Evolutionary conservation across 2,329 filamentous ascomycete genomes (phyloP), one percentile per base, ranked within the genome.

Genomic region (Hymenoscyphus albidus): DNA sequence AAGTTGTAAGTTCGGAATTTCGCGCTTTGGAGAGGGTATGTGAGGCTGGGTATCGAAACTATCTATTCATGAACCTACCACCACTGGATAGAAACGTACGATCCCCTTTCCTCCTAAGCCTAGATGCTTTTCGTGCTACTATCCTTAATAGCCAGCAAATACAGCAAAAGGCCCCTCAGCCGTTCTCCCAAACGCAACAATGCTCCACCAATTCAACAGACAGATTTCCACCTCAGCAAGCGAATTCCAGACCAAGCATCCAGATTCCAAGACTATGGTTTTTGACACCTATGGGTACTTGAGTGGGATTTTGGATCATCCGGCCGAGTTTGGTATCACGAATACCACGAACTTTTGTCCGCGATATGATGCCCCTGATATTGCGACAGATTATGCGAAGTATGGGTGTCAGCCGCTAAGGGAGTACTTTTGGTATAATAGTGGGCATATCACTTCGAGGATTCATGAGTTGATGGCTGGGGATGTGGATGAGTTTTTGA

Each of bases 31-130:
- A 77, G 31, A 74, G 73, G 0, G 71, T 84, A 5, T 79, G 79
- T 61, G 60, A 71, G 0, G 74, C 78, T 0, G 81, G 81, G 0
- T 83, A 81, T 67, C 70, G 72, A 3, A 76, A 79, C 31, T 82
- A 79, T 64, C 71, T 85, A 6, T 80, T 85, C 67, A 73, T 85
- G 72, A 82, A 83, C 55, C 74, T 84, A 1, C 82, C 82, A 0
- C 82, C 82, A 0, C 71, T 84, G 1, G 78, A 84, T 67, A 77
- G 80, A 12, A 80, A 77, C 5, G 69, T 71, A 64, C 16, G 13
- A 3, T n/a, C 18, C n/a, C n/a, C 7, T 51, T 22, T 18, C 6
- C 22, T 3, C 5, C 16, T 18, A 48, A 16, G 3, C 2, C n/a
- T 18, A 2, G 5, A 48, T 9, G 10, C 6, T 10, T 51, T 3